Conservation (phyloP, 2,329 filamentous ascomycete genomes). For the Claviceps humidiphila region DNA sequence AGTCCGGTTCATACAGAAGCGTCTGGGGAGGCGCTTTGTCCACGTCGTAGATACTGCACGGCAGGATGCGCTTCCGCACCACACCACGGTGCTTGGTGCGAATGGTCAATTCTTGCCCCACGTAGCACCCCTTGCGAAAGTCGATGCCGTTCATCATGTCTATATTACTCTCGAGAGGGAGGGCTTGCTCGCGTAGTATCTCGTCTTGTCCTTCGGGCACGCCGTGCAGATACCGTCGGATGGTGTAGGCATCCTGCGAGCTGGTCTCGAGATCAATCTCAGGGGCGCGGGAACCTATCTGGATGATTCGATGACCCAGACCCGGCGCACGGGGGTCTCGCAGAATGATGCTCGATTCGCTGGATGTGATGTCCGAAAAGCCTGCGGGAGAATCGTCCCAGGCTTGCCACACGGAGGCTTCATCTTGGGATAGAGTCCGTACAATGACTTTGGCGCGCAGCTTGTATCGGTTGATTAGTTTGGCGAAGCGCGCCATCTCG, state of each 20-base stretch:
- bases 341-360: conserved; percentile 21
- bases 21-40: conserved; percentile 23
- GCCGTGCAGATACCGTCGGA: conserved; percentile 67
- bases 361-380: not conserved
- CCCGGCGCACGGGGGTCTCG: conserved; percentile 40
- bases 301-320: conserved; percentile 39
- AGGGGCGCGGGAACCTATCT: conserved; percentile 16
- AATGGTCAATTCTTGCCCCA: conserved; percentile 93
- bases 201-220: conserved; percentile 77
- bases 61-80: conserved; percentile 78
- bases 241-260: conserved; percentile 50
- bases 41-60: conserved; percentile 56
- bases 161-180: conserved; percentile 83
- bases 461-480: conserved; percentile 75
- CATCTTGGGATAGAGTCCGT: conserved; percentile 48
- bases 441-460: conserved; percentile 67
- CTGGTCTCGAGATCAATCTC: conserved; percentile 31
- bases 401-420: conserved; percentile 56
- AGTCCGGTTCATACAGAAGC: conserved; percentile 33
- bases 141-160: conserved; percentile 78
- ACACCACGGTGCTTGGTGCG: conserved; percentile 90
- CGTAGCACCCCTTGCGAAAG: conserved; percentile 92
- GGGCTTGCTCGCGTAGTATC: conserved; percentile 53
- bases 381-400: conserved; percentile 45
- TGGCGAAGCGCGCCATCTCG: conserved; percentile 47